Percentiles rank a stretch among this genome's conserved stretches.
These are phyloP conservation scores for Alternaria tenuissima DNA, from an alignment of 2,329 filamentous ascomycete species.

Conservation along the genomic window DNA sequence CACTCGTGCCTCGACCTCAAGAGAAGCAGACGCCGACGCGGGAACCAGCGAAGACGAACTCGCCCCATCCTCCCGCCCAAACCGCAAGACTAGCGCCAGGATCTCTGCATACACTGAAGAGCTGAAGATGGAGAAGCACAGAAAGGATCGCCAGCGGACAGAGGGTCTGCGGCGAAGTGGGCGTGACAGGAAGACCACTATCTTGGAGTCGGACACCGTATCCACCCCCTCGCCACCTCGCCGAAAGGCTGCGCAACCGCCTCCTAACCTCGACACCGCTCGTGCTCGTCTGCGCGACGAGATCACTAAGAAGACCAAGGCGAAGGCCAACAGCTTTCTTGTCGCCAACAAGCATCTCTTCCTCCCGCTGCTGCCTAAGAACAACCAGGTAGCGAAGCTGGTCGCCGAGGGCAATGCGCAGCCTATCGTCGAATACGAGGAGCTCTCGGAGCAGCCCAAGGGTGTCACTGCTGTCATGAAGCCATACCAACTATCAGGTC, in stretches of 20 bases:
- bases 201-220: constrained; percentile 45
- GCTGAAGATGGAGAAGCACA: constrained; percentile 46
- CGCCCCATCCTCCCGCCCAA: constrained; percentile 18
- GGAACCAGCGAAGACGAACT: constrained; percentile 39
- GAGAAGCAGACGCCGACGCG: constrained; percentile 3
- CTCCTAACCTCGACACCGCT: constrained; percentile 48
- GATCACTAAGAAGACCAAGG: constrained; percentile 54
- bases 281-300: constrained; percentile 52
- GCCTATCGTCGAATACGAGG: constrained; percentile 51
- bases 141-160: constrained; percentile 21
- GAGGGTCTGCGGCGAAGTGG: constrained; percentile 31
- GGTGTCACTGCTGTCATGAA: constrained; percentile 70
- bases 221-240: constrained; percentile 17
- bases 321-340: constrained; percentile 57
- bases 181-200: constrained; percentile 36
- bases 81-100: constrained; percentile 21
- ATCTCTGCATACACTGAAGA: constrained; percentile 29
- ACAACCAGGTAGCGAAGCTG: constrained; percentile 56
- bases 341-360: constrained; percentile 57
- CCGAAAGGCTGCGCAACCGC: constrained; percentile 16
- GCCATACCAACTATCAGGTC: constrained; percentile 95
- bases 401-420: constrained; percentile 25
- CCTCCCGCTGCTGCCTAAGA: constrained; percentile 56
- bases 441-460: constrained; percentile 54
- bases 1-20: constrained; percentile 1